phyloP scores from a whole-genome alignment of 1,284 basidiomycete genomes.

The Tilletia walkeri region DNA sequence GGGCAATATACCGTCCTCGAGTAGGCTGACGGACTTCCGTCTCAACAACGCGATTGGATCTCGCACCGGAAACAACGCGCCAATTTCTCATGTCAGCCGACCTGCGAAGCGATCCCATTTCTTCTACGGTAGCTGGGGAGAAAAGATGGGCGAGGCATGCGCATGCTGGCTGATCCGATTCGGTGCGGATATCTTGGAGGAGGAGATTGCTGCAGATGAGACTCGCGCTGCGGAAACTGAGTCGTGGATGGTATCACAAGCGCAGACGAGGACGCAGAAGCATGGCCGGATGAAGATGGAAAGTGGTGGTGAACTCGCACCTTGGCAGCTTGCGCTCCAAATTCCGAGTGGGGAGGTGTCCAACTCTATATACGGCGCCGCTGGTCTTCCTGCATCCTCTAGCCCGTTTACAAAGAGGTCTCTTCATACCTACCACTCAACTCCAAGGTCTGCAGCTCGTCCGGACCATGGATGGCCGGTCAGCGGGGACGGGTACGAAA shows the following conservation, averaged over 20 bases:
- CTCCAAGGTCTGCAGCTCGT: not conserved
- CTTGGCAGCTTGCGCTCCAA: slow-evolving; percentile 10
- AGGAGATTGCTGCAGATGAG: slow-evolving; percentile 62
- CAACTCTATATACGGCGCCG: slow-evolving; percentile 3
- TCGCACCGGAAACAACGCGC: not conserved
- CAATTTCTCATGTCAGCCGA: too few species aligned
- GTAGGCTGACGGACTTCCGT: not conserved
- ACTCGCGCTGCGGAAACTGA: slow-evolving; percentile 3
- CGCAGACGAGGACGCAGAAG: not conserved
- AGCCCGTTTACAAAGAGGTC: not conserved
- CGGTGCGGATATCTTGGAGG: slow-evolving; percentile 73
- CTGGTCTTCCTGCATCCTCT: not conserved
- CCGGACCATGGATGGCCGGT: not conserved
- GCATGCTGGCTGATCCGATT: slow-evolving; percentile 83
- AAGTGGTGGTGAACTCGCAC: not conserved
- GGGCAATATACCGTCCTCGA: not conserved
- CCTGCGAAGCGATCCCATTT: slow-evolving; percentile 20
- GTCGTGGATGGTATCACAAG: slow-evolving; percentile 4
- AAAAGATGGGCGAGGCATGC: slow-evolving; percentile 86
- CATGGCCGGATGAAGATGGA: not conserved
- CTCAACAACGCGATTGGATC: not conserved
- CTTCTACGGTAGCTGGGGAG: slow-evolving; percentile 67
- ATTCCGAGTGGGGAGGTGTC: slow-evolving; percentile 15
- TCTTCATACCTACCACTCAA: not conserved
- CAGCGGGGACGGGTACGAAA: not conserved